Evolutionary conservation across 768 basidiomycete species (phyloP).

Genomic region (Tricholoma hemisulphureum): DNA sequence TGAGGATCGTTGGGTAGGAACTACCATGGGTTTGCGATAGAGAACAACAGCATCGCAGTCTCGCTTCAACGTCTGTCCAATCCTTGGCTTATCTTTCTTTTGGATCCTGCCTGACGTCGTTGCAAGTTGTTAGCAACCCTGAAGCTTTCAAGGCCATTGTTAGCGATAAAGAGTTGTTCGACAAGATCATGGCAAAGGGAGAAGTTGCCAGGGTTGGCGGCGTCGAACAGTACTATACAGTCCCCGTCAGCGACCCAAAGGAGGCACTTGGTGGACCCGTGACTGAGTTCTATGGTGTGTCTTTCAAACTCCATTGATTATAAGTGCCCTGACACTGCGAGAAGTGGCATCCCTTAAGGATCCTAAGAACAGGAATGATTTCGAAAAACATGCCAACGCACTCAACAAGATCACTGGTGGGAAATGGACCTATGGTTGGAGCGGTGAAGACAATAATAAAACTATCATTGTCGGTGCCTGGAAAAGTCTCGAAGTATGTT

Average conservation of each 20-base stretch:
- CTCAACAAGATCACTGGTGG: background rate
- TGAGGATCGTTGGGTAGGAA: background rate
- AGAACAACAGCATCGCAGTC: background rate
- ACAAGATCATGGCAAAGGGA: background rate
- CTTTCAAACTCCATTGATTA: background rate
- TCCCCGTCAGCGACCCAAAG: background rate
- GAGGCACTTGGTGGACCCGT: background rate
- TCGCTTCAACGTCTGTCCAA: background rate
- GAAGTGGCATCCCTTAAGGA: background rate
- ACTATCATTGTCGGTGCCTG: background rate
- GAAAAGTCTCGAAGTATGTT: background rate
- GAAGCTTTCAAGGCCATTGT: background rate
- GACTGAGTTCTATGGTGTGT: background rate
- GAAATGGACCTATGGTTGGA: background rate
- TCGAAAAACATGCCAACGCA: background rate
- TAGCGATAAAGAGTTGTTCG: background rate
- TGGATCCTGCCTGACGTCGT: background rate
- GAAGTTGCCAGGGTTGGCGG: background rate
- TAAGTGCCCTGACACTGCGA: background rate
- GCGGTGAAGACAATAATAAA: background rate
- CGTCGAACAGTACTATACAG: background rate
- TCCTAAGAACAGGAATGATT: background rate
- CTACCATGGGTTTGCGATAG: background rate
- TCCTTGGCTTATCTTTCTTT: background rate
- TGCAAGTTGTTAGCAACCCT: background rate